phyloP scores from a whole-genome alignment of 768 basidiomycete species.

The Termitomyces sp. region DNA sequence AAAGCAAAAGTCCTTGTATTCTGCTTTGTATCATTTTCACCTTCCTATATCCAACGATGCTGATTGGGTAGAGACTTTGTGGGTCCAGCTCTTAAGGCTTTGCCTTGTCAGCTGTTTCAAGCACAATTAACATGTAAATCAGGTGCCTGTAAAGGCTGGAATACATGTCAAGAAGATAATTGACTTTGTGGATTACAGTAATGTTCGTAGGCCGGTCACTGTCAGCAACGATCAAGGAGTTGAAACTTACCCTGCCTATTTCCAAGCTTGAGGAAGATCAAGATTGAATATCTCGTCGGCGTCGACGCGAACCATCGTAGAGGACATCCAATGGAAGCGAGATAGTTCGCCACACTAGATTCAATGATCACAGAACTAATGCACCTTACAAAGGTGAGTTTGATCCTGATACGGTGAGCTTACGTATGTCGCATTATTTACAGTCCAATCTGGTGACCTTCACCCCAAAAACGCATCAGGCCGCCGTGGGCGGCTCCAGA shows the following conservation, averaged over 20 bases:
- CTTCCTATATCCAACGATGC: neutral
- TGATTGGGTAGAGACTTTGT: neutral
- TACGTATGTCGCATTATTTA: too few species aligned
- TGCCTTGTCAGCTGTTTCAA: neutral
- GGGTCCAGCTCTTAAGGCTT: neutral
- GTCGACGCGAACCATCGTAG: neutral
- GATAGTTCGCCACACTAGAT: neutral
- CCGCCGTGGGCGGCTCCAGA: neutral
- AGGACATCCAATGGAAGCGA: neutral
- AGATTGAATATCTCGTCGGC: neutral
- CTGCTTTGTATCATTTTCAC: neutral
- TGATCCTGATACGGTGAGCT: neutral
- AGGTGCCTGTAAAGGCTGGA: neutral
- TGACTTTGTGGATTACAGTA: neutral
- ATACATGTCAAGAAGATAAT: neutral
- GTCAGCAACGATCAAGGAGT: constrained; percentile 1
- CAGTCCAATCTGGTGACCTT: neutral
- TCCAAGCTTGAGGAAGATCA: neutral
- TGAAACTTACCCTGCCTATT: neutral
- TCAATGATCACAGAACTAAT: neutral
- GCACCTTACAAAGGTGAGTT: neutral
- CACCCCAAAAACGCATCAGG: too few species aligned
- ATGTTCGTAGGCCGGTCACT: neutral
- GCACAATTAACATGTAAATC: neutral
- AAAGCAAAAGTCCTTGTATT: neutral